Evolutionary conservation across 2,329 filamentous ascomycete species (phyloP).

Genomic region (Diaporthe capsici): DNA sequence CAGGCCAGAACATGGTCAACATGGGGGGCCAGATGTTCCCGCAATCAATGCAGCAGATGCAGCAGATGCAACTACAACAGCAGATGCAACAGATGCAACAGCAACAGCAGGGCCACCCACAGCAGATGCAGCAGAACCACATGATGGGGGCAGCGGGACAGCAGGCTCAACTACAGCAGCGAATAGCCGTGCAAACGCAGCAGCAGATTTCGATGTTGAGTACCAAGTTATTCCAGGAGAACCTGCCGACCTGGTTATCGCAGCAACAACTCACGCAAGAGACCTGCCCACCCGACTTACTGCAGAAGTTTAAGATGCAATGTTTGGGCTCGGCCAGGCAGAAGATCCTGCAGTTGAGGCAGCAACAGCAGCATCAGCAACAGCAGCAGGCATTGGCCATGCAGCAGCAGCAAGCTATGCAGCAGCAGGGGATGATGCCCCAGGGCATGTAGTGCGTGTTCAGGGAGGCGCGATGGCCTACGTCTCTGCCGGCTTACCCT

Average conservation of each 20-base stretch:
- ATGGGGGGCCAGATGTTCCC: conserved; percentile 41
- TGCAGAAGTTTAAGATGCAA: conserved; percentile 60
- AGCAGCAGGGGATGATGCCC: conserved; percentile 67
- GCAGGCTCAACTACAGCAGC: conserved; percentile 39
- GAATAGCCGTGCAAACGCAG: background rate
- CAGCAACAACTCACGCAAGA: conserved; percentile 58
- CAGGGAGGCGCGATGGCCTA: background rate
- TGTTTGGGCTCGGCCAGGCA: conserved; percentile 57
- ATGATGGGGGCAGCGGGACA: conserved; percentile 40
- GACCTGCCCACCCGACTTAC: conserved; percentile 61
- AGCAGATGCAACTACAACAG: conserved; percentile 47
- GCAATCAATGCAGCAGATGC: conserved; percentile 45
- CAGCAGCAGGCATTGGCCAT: conserved; percentile 47
- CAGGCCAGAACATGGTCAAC: conserved; percentile 49
- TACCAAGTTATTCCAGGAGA: conserved; percentile 54
- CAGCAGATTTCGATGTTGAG: conserved; percentile 40
- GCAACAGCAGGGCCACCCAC: conserved; percentile 47
- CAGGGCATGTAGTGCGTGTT: conserved; percentile 60
- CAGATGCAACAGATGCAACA: conserved; percentile 52
- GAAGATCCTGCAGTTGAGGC: conserved; percentile 47
- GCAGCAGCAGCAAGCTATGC: conserved; percentile 55
- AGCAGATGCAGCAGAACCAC: conserved; percentile 51
- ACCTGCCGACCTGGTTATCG: conserved; percentile 52
- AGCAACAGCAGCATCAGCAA: conserved; percentile 43
- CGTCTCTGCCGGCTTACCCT: background rate